Conservation (phyloP, 2,329 filamentous ascomycete species). For the Alternaria metachromatica region DNA sequence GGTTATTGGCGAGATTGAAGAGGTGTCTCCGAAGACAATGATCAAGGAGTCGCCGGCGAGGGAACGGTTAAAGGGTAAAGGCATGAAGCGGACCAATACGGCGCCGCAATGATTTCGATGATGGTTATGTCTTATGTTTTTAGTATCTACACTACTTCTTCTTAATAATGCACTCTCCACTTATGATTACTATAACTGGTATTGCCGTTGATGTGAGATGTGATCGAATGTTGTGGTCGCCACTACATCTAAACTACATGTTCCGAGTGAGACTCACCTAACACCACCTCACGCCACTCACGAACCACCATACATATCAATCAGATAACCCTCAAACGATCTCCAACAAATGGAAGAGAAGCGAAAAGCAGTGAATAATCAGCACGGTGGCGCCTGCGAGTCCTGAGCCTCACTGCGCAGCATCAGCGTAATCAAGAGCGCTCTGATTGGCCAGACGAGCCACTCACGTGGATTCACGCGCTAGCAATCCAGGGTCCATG, state of each 20-base stretch:
- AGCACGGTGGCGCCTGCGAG: constrained; percentile 27
- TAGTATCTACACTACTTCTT: constrained; percentile 7
- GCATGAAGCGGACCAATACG: constrained; percentile 15
- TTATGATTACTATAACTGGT: background rate
- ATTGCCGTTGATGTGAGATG: background rate
- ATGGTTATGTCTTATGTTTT: constrained; percentile 1
- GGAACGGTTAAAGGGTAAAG: constrained; percentile 16
- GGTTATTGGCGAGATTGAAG: constrained; percentile 5
- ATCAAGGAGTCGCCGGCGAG: constrained; percentile 9
- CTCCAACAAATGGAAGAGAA: constrained; percentile 28
- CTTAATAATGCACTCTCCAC: constrained; percentile 16
- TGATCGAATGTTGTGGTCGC: background rate
- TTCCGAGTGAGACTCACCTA: background rate
- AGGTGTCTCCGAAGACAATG: constrained; percentile 3
- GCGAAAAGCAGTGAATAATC: constrained; percentile 29
- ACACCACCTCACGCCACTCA: background rate
- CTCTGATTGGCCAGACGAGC: constrained; percentile 35
- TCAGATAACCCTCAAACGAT: constrained; percentile 10
- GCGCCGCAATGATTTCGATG: constrained; percentile 7
- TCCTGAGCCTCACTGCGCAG: constrained; percentile 16
- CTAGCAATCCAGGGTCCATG: constrained; percentile 23
- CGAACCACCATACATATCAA: constrained; percentile 11
- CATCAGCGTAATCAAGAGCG: constrained; percentile 37
- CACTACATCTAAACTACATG: background rate
- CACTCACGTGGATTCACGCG: constrained; percentile 29